A percentile compares a stretch with the other conserved stretches of the same genome.
Evolutionary conservation across 768 basidiomycete genomes (phyloP).

Genomic region (Hypholoma fasciculare): DNA sequence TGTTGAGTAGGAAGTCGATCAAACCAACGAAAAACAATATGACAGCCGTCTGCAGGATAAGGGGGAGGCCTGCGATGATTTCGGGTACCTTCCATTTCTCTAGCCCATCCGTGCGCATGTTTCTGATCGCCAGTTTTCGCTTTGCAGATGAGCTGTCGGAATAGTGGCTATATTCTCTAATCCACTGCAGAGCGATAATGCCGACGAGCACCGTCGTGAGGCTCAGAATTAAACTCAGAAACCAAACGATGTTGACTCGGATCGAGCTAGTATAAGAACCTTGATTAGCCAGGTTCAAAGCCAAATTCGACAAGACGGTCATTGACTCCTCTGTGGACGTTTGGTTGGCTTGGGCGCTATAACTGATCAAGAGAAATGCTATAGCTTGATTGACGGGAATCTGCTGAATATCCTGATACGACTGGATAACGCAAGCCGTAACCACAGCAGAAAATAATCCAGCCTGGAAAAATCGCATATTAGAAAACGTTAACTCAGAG

Average conservation of each 20-base stretch:
- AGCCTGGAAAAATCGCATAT: slow-evolving; percentile 12
- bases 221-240: slow-evolving; percentile 16
- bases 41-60: slow-evolving; percentile 26
- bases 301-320: neutral
- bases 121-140: slow-evolving; percentile 12
- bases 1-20: slow-evolving; percentile 21
- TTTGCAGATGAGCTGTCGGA: slow-evolving; percentile 5
- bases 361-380: neutral
- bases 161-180: slow-evolving; percentile 12
- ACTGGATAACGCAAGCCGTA: slow-evolving; percentile 22
- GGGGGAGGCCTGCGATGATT: slow-evolving; percentile 24
- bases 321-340: neutral
- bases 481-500: neutral
- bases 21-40: slow-evolving; percentile 28
- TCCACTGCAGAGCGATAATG: slow-evolving; percentile 16
- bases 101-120: slow-evolving; percentile 27
- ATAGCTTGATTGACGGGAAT: slow-evolving; percentile 11
- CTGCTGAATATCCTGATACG: slow-evolving; percentile 17
- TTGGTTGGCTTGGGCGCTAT: neutral
- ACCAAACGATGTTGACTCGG: slow-evolving; percentile 15
- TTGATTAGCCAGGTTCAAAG: neutral
- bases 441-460: slow-evolving; percentile 25
- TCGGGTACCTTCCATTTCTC: slow-evolving; percentile 24
- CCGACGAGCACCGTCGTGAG: slow-evolving; percentile 16
- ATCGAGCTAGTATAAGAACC: neutral